These are phyloP conservation scores for Cystoderma amianthinum DNA, from an alignment of 768 basidiomycete genomes.

Conservation along the genomic window DNA sequence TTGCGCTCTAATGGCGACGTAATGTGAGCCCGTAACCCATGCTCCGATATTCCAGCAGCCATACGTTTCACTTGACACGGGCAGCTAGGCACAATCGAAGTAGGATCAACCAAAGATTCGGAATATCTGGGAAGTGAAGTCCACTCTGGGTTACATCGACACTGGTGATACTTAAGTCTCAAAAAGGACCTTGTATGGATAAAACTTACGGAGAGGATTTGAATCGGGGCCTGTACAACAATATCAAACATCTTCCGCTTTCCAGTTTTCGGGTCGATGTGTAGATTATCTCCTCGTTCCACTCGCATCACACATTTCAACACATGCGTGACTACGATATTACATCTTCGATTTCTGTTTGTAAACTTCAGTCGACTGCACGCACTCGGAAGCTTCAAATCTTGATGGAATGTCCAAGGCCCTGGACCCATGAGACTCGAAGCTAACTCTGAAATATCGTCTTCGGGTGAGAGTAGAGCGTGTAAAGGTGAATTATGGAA, in stretches of 20 bases:
- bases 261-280: constrained; percentile 56
- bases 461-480: constrained; percentile 36
- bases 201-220: constrained; percentile 74
- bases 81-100: constrained; percentile 28
- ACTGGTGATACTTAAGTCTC: constrained; percentile 30
- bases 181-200: constrained; percentile 1
- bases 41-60: constrained; percentile 6
- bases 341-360: constrained; percentile 70
- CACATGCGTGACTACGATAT: constrained; percentile 67
- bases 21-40: constrained; percentile 8
- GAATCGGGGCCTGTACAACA: constrained; percentile 77
- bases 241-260: constrained; percentile 84
- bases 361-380: constrained; percentile 66
- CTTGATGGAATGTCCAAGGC: constrained; percentile 77
- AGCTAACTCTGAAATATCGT: constrained; percentile 48
- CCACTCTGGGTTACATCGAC: constrained; percentile 78
- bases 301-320: constrained; percentile 82
- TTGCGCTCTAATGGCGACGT: constrained; percentile 19
- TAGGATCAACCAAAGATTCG: constrained; percentile 31
- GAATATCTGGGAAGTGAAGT: constrained; percentile 74
- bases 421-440: constrained; percentile 70
- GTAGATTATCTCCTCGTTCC: constrained; percentile 68
- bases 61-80: constrained; percentile 31
- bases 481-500: constrained; percentile 63
- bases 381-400: constrained; percentile 61